Conservation (phyloP, 1,139 yeast genomes). For the Hanseniaspora uvarum region DNA sequence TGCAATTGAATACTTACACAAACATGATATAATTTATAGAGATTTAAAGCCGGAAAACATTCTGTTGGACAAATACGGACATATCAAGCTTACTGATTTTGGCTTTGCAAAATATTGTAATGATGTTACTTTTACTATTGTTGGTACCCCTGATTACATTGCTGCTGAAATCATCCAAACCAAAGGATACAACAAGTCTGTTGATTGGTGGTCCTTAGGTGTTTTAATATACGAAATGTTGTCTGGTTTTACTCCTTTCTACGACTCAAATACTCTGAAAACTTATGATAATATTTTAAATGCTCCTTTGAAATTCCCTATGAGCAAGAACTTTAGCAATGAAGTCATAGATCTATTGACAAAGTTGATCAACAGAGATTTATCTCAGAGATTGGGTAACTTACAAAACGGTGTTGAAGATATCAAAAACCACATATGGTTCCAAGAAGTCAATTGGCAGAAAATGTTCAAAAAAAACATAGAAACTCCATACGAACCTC, state of each 20-base stretch:
- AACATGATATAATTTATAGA: conserved; percentile 84
- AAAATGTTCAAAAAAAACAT: conserved; percentile 77
- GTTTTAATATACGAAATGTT: conserved; percentile 91
- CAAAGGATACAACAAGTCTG: conserved; percentile 91
- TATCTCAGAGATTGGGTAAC: conserved; percentile 84
- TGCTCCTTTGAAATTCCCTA: conserved; percentile 78
- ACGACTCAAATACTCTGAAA: conserved; percentile 93
- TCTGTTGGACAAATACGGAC: conserved; percentile 83
- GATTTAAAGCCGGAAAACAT: conserved; percentile 96
- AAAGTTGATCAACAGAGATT: conserved; percentile 76
- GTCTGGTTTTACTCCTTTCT: conserved; percentile 95
- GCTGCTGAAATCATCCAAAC: conserved; percentile 98
- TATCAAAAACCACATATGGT: conserved; percentile 89
- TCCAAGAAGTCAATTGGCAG: conserved; percentile 92
- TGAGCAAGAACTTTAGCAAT: conserved; percentile 61
- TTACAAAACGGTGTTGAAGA: conserved; percentile 84
- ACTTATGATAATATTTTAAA: conserved; percentile 89
- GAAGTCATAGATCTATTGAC: conserved; percentile 76
- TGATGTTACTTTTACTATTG: conserved; percentile 90
- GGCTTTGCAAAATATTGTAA: conserved; percentile 95
- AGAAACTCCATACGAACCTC: conserved; percentile 97
- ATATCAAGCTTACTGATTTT: conserved; percentile 88
- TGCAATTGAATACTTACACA: conserved; percentile 85
- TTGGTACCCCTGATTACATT: conserved; percentile 97
- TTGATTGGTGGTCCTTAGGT: conserved; percentile 98